These are phyloP conservation scores for Neostapfia colusana DNA, from an alignment of 176 grass and related monocot species.

Conservation along the genomic window DNA sequence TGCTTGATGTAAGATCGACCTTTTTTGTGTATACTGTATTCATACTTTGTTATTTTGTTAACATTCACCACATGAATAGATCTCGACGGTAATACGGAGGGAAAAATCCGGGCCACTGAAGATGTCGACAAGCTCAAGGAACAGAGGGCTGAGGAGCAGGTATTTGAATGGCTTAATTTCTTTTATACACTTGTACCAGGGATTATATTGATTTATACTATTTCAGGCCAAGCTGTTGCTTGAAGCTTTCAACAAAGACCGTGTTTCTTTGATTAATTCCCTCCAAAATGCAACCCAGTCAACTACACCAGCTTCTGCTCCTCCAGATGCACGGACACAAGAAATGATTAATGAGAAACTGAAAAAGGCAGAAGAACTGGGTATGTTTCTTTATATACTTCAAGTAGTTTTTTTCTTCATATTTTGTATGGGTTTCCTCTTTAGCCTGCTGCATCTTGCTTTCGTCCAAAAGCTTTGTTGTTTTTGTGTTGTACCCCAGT, in stretches of 20 bases:
- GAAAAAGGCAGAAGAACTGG: conserved; percentile 90
- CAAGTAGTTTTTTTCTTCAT: conserved; percentile 8
- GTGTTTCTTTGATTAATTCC: conserved; percentile 66
- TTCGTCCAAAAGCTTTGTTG: conserved; percentile 38
- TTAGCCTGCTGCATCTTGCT: not conserved
- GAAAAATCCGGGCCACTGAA: conserved; percentile 70
- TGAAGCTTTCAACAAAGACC: conserved; percentile 87
- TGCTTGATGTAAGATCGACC: not conserved
- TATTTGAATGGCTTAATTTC: conserved; percentile 42
- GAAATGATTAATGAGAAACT: conserved; percentile 98
- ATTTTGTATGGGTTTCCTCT: not conserved
- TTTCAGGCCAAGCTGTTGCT: conserved; percentile 69
- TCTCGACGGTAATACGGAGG: conserved; percentile 82
- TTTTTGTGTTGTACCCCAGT: not conserved
- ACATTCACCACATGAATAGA: conserved; percentile 42
- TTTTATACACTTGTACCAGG: not conserved
- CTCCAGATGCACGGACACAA: conserved; percentile 75
- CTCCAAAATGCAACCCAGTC: conserved; percentile 54
- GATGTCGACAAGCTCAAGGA: conserved; percentile 80
- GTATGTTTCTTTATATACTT: conserved; percentile 42
- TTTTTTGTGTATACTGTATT: not conserved
- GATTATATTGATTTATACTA: conserved; percentile 7
- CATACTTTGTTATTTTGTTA: not conserved
- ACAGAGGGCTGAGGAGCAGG: conserved; percentile 93
- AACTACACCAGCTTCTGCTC: conserved; percentile 32